Evolutionary conservation across 805 yeast species (phyloP), one percentile per base, ranked within the genome.

Genomic region (Candida dajiaensis): DNA sequence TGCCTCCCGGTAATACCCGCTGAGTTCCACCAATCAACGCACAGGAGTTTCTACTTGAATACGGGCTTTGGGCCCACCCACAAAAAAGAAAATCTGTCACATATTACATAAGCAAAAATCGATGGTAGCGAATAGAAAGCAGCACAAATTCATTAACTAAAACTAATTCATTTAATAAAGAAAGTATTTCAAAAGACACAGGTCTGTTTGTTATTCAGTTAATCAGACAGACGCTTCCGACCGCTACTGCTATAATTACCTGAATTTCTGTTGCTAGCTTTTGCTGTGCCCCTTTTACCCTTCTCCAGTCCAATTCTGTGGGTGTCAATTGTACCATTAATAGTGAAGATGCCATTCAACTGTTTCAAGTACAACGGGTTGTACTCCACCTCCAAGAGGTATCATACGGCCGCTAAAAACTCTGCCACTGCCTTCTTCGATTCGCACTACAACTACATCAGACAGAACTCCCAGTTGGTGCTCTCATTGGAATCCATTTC

Each of bases 301-400:
- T 25, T 28, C n/a, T 11, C n/a, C n/a, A 28, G 31, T 13, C 31
- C 31, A 13, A 28, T 28, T 28, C n/a, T 28, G 31, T 28, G 31
- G 36, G 36, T 33, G 36, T 33, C 9, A 36, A 11, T n/a, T 21
- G 22, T 10, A 31, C 39, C 43, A 19, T 29, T 11, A 25, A 7
- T 7, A 12, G 12, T 12, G 42, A 54, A 51, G 21, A 69, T 70
- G 70, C 71, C 69, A 12, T 70, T 71, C 62, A 69, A 64, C 58
- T 65, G 69, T 43, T 64, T 70, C 57, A 69, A 67, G 53, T 61
- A 61, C 50, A 68, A 69, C 51, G 69, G 66, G 52, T 57, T 69
- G 40, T 61, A 61, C 42, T 26, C 41, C 35, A 48, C 60, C 28
- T 60, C 70, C 22, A 68, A 69, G 55, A 58, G 69, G 38, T 65